Conservation (phyloP, 2,329 filamentous ascomycete species). For the Aspergillus japonicus region DNA sequence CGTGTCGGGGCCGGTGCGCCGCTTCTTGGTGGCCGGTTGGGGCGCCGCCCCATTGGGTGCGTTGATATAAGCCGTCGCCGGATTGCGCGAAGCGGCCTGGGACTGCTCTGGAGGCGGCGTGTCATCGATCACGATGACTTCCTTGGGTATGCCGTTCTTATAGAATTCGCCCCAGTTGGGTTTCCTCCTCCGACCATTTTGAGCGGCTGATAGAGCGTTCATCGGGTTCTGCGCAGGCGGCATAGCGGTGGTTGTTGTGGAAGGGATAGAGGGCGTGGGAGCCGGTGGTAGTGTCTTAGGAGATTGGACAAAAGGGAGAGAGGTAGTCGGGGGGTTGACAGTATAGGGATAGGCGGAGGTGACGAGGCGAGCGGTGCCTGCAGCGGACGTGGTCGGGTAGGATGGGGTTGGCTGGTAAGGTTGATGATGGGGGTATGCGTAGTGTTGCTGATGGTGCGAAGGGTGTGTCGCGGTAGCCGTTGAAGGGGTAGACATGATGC, state of each 20-base stretch:
- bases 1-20: conserved; percentile 63
- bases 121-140: conserved; percentile 78
- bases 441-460: conserved; percentile 59
- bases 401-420: conserved; percentile 55
- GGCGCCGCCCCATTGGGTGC: conserved; percentile 30
- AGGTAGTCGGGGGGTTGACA: conserved; percentile 34
- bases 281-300: conserved; percentile 37
- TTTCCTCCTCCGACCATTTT: conserved; percentile 53
- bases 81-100: conserved; percentile 23
- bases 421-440: conserved; percentile 60
- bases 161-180: conserved; percentile 81
- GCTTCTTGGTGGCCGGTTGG: conserved; percentile 64
- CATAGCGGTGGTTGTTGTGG: conserved; percentile 36
- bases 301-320: conserved; percentile 35
- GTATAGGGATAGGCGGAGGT: conserved; percentile 46
- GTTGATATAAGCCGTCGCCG: conserved; percentile 24
- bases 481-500: conserved; percentile 75
- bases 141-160: conserved; percentile 77
- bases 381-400: conserved; percentile 50
- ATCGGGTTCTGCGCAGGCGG: conserved; percentile 40
- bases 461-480: conserved; percentile 72
- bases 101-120: conserved; percentile 54
- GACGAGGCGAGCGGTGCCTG: conserved; percentile 42
- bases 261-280: conserved; percentile 29
- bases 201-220: conserved; percentile 40